phyloP scores from a whole-genome alignment of 768 basidiomycete genomes.

The Boletus coccyginus region DNA sequence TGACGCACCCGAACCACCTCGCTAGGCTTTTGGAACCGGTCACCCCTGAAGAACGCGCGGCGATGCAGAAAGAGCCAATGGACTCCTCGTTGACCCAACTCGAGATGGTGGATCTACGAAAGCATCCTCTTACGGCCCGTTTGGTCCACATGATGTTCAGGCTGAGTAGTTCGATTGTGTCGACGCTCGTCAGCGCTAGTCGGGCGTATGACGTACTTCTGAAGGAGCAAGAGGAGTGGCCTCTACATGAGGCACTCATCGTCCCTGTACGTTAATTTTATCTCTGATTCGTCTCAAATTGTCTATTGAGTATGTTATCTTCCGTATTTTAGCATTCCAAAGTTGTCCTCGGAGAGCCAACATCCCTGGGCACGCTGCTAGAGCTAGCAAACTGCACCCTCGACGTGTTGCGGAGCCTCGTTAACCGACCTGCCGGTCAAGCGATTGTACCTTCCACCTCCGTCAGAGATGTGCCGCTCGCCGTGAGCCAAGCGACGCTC shows the following conservation, averaged over 20 bases:
- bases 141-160: constrained; percentile 71
- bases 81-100: constrained; percentile 36
- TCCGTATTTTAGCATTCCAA: constrained; percentile 65
- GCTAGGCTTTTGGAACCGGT: no score
- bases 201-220: no score
- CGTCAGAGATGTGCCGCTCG: constrained; percentile 33
- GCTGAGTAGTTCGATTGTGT: constrained; percentile 66
- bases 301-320: not conserved
- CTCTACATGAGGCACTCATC: no score
- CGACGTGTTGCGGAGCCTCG: constrained; percentile 68
- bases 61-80: constrained; percentile 58
- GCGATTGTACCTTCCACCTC: constrained; percentile 40
- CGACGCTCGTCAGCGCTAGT: no score
- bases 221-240: no score
- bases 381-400: constrained; percentile 78
- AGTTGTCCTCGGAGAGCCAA: constrained; percentile 76
- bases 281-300: not conserved
- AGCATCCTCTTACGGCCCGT: constrained; percentile 68
- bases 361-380: constrained; percentile 84
- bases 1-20: no score
- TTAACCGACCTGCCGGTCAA: constrained; percentile 58
- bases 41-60: no score
- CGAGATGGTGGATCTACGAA: constrained; percentile 56
- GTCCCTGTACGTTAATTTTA: no score
- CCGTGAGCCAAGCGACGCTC: constrained; percentile 54